A percentile compares a stretch with the other conserved stretches of the same genome.
Evolutionary conservation across 495 filamentous ascomycete genomes (phyloP).

Genomic region (Penicillium atrosanguineum): DNA sequence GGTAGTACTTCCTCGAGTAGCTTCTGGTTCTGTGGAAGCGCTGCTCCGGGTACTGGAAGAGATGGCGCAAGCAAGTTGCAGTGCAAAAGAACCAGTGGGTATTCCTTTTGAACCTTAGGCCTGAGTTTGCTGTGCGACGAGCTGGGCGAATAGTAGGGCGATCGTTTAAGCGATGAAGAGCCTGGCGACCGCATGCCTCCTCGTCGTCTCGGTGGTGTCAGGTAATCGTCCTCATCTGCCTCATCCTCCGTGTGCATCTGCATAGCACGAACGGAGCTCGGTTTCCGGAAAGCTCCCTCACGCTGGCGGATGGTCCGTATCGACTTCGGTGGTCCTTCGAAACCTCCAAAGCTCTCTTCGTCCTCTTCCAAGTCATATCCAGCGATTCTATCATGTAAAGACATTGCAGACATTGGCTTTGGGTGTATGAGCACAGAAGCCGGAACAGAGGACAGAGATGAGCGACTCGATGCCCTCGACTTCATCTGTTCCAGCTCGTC

Average conservation of each 20-base stretch:
- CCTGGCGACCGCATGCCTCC: slow-evolving; percentile 34
- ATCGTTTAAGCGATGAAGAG: slow-evolving; percentile 36
- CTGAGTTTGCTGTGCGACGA: slow-evolving; percentile 47
- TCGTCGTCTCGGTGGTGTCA: slow-evolving; percentile 36
- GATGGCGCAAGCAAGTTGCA: slow-evolving; percentile 77
- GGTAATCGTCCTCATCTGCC: slow-evolving; percentile 37
- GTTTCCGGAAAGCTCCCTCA: slow-evolving; percentile 59
- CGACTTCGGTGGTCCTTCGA: slow-evolving; percentile 16
- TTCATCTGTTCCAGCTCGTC: slow-evolving; percentile 30
- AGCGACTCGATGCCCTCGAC: slow-evolving; percentile 42
- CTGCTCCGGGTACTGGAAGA: slow-evolving; percentile 59
- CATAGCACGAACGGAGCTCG: slow-evolving; percentile 73
- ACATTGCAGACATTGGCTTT: slow-evolving; percentile 17
- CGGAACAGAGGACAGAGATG: slow-evolving; percentile 44
- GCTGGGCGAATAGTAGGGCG: slow-evolving; percentile 47
- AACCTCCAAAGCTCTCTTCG: slow-evolving; percentile 19
- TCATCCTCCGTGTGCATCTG: slow-evolving; percentile 65
- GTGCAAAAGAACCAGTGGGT: slow-evolving; percentile 83
- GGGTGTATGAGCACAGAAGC: slow-evolving; percentile 37
- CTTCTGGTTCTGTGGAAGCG: slow-evolving; percentile 39
- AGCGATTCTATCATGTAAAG: slow-evolving; percentile 17
- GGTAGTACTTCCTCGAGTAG: slow-evolving; percentile 59
- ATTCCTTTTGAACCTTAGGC: slow-evolving; percentile 59
- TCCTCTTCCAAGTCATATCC: slow-evolving; percentile 27
- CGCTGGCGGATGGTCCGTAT: slow-evolving; percentile 35